These are phyloP conservation scores for Fusarium sp. DNA, from an alignment of 2,329 filamentous ascomycete genomes.

Conservation along the genomic window DNA sequence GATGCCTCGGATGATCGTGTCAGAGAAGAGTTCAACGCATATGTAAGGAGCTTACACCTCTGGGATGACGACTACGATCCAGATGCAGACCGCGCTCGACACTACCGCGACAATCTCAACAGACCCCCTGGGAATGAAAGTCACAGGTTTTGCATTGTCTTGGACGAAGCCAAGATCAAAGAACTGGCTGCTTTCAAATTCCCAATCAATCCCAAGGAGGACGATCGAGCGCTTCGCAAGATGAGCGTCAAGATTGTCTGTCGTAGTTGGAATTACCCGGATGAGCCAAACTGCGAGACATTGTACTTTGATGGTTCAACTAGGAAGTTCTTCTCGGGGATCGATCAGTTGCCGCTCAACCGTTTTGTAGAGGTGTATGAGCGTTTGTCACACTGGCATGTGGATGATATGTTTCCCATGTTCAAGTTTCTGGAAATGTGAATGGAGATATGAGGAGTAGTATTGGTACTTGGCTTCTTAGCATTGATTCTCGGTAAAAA, in stretches of 20 bases:
- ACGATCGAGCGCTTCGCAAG: not conserved
- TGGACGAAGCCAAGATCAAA: conserved; percentile 5
- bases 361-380: not conserved
- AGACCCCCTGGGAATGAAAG: conserved; percentile 9
- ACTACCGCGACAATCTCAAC: conserved; percentile 1
- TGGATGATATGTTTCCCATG: not conserved
- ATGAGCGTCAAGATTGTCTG: conserved; percentile 12
- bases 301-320: not conserved
- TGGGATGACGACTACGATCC: not conserved
- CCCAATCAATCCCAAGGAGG: not conserved
- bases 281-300: not conserved
- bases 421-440: not conserved
- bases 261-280: not conserved
- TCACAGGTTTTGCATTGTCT: conserved; percentile 13
- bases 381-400: not conserved
- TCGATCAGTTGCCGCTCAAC: not conserved
- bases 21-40: conserved; percentile 28
- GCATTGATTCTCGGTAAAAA: not conserved
- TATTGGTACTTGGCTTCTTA: too few relatives aligned
- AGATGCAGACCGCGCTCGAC: not conserved
- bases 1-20: conserved; percentile 28
- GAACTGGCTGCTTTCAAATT: conserved; percentile 1
- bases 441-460: not conserved
- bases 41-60: conserved; percentile 8
- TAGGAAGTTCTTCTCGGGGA: not conserved